Evolutionary conservation across 2,329 filamentous ascomycete species (phyloP).

Genomic region (Talaromyces funiculosus): DNA sequence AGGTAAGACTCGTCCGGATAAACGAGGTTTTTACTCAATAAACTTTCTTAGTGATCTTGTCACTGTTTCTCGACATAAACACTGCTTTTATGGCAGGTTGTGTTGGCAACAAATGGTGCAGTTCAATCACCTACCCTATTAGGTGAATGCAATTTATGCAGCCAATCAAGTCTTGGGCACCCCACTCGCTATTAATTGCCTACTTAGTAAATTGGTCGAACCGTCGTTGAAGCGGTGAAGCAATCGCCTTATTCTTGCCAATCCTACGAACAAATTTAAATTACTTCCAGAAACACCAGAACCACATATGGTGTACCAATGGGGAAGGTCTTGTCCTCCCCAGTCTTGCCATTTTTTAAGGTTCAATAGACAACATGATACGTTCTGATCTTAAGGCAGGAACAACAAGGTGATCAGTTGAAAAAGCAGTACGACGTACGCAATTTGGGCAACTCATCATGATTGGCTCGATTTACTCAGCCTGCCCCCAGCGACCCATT

Average conservation of each 20-base stretch:
- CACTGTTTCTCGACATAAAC: not conserved
- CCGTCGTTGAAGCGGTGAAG: not conserved
- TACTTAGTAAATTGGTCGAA: too few relatives aligned
- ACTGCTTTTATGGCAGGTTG: too few relatives aligned
- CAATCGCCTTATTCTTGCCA: not conserved
- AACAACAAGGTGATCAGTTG: not conserved
- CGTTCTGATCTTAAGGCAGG: not conserved
- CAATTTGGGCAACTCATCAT: not conserved
- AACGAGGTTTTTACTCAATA: not conserved
- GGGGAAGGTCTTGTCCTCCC: not conserved
- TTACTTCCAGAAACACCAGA: not conserved
- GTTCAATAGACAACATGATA: slow-evolving; percentile 1
- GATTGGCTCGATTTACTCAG: not conserved
- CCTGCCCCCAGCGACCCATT: not conserved
- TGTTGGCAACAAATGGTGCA: not conserved
- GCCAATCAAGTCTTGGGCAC: not conserved
- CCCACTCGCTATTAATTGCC: not conserved
- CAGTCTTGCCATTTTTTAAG: not conserved
- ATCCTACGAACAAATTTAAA: not conserved
- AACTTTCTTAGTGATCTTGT: not conserved
- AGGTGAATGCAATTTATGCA: not conserved
- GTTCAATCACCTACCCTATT: not conserved
- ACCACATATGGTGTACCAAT: not conserved
- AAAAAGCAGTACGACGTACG: not conserved
- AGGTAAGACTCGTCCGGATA: not conserved